Conservation (phyloP, 495 filamentous ascomycete genomes). For the Penicillium longicatenatum region DNA sequence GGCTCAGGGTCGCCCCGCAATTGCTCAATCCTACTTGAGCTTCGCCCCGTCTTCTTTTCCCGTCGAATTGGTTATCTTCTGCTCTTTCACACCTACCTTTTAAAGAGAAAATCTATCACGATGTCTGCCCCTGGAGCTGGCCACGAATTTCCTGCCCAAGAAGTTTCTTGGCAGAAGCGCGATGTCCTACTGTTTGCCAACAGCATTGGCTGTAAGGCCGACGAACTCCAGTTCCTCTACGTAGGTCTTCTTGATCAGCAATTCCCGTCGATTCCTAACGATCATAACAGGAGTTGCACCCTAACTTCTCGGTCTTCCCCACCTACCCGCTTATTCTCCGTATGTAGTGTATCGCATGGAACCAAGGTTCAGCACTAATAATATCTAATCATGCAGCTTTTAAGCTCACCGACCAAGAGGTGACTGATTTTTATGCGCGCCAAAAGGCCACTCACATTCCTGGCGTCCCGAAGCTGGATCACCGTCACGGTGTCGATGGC, state of each 20-base stretch:
- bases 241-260: constrained; percentile 40
- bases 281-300: constrained; percentile 70
- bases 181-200: constrained; percentile 86
- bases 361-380: constrained; percentile 5
- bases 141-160: constrained; percentile 70
- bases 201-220: constrained; percentile 78
- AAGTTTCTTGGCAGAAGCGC: constrained; percentile 82
- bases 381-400: constrained; percentile 55
- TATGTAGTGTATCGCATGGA: constrained; percentile 38
- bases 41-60: constrained; percentile 5
- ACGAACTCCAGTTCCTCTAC: constrained; percentile 90
- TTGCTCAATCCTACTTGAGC: constrained; percentile 25
- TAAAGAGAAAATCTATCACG: constrained; percentile 3
- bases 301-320: constrained; percentile 80
- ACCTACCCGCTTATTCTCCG: constrained; percentile 83
- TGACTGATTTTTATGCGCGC: constrained; percentile 81
- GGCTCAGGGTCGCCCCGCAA: constrained; percentile 29
- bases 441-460: constrained; percentile 63
- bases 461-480: constrained; percentile 76
- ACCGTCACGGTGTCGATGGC: constrained; percentile 75
- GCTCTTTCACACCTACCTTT: background rate
- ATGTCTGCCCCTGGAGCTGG: constrained; percentile 69
- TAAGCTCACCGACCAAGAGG: constrained; percentile 75
- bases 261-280: constrained; percentile 19
- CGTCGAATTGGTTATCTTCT: background rate